Conservation (phyloP, 768 basidiomycete genomes). For the Termitomyces sp. region DNA sequence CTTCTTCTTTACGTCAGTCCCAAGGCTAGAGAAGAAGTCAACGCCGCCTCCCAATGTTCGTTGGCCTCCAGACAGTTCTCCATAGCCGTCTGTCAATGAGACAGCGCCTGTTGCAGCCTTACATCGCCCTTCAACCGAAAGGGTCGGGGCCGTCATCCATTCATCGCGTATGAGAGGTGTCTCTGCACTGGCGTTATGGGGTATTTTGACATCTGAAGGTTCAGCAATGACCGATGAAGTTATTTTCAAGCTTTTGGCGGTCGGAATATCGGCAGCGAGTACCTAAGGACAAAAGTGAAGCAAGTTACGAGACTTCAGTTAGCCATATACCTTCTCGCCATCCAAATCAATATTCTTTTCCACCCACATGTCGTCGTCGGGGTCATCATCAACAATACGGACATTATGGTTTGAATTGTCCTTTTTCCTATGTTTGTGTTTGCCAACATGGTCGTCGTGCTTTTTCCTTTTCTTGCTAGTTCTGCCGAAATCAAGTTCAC, state of each 20-base stretch:
- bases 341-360: conserved; percentile 84
- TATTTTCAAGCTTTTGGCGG: conserved; percentile 63
- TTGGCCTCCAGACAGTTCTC: conserved; percentile 36
- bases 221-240: conserved; percentile 50
- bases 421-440: conserved; percentile 37
- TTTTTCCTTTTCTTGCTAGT: conserved; percentile 52
- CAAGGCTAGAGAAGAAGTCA: conserved; percentile 89
- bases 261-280: conserved; percentile 70
- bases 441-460: conserved; percentile 34
- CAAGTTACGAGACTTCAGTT: not conserved
- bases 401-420: conserved; percentile 35
- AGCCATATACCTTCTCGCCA: conserved; percentile 57
- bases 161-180: conserved; percentile 63
- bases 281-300: conserved; percentile 32
- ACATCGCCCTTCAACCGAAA: conserved; percentile 20
- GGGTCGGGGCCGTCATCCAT: conserved; percentile 66
- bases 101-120: conserved; percentile 32
- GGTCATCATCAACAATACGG: conserved; percentile 65
- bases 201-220: conserved; percentile 41
- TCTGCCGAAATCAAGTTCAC: conserved; percentile 35
- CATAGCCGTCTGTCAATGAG: conserved; percentile 61
- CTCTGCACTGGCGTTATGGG: conserved; percentile 40
- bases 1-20: conserved; percentile 66
- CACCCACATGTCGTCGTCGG: conserved; percentile 73
- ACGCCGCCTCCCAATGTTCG: conserved; percentile 52